A percentile compares a stretch with the other conserved stretches of the same genome.
Conservation (phyloP, 257 asterid species). For the Solanum appendiculatum region DNA sequence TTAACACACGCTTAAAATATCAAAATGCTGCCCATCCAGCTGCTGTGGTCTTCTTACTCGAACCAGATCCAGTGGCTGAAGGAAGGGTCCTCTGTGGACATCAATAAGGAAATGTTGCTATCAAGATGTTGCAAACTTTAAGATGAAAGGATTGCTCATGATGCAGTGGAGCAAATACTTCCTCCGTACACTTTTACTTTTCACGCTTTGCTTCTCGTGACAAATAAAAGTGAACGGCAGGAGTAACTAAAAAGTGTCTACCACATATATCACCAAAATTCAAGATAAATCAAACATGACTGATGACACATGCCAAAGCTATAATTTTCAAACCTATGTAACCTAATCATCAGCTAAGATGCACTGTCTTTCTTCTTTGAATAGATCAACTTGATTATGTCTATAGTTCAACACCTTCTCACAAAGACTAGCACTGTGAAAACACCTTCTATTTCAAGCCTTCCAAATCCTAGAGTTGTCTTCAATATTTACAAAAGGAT, state of each 20-base stretch:
- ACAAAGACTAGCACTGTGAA: neutral
- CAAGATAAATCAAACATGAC: neutral
- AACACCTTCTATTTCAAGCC: neutral
- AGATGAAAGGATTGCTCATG: neutral
- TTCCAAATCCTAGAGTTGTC: neutral
- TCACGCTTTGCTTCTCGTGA: neutral
- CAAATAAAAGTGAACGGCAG: neutral
- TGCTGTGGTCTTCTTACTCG: constrained; percentile 49
- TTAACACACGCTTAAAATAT: neutral
- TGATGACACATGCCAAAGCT: neutral
- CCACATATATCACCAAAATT: neutral
- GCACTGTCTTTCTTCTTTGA: neutral
- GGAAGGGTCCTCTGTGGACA: constrained; percentile 78
- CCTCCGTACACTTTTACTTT: neutral
- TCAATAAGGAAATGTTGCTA: neutral
- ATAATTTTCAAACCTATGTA: neutral
- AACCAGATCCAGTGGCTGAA: constrained; percentile 44
- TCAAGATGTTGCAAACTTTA: neutral
- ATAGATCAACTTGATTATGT: neutral
- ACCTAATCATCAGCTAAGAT: neutral
- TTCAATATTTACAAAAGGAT: neutral
- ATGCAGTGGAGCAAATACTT: neutral
- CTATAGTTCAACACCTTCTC: neutral
- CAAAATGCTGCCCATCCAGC: constrained; percentile 99
- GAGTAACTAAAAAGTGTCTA: neutral